Conservation (phyloP, 768 basidiomycete genomes). For the Lactarius akahatsu region DNA sequence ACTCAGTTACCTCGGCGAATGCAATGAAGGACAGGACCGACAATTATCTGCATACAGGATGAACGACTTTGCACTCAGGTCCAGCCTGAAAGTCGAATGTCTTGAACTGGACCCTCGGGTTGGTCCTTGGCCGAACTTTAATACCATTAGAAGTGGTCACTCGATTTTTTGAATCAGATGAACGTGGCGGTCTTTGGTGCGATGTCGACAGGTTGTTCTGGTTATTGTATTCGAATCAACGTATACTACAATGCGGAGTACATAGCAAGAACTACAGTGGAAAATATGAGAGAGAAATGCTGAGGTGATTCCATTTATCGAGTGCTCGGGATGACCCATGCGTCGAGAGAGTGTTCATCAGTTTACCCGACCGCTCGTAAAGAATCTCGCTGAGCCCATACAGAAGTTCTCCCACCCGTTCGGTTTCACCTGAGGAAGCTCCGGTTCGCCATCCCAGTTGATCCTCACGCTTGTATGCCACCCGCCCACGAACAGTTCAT, state of each 20-base stretch:
- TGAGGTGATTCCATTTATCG: background rate
- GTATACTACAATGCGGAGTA: background rate
- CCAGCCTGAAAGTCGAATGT: background rate
- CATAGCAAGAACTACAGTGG: background rate
- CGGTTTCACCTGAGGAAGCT: background rate
- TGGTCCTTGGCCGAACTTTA: too few relatives aligned
- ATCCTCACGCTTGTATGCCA: constrained; percentile 4
- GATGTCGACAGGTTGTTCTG: background rate
- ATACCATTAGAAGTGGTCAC: too few relatives aligned
- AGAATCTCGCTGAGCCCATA: background rate
- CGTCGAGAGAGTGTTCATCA: background rate
- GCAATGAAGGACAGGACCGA: background rate
- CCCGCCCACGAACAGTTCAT: background rate
- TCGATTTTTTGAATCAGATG: background rate
- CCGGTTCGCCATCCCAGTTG: constrained; percentile 12
- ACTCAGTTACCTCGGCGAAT: background rate
- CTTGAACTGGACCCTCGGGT: background rate
- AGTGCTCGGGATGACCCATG: too few relatives aligned
- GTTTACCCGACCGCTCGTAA: constrained; percentile 1
- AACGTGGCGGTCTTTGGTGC: background rate
- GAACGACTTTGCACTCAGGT: background rate
- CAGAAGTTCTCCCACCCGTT: background rate
- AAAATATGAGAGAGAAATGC: background rate
- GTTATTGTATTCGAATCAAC: background rate
- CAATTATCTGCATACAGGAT: too few relatives aligned